Evolutionary conservation across 495 filamentous ascomycete species (phyloP), one percentile per base, ranked within the genome.

Genomic region (Lasiosphaeris hirsuta): DNA sequence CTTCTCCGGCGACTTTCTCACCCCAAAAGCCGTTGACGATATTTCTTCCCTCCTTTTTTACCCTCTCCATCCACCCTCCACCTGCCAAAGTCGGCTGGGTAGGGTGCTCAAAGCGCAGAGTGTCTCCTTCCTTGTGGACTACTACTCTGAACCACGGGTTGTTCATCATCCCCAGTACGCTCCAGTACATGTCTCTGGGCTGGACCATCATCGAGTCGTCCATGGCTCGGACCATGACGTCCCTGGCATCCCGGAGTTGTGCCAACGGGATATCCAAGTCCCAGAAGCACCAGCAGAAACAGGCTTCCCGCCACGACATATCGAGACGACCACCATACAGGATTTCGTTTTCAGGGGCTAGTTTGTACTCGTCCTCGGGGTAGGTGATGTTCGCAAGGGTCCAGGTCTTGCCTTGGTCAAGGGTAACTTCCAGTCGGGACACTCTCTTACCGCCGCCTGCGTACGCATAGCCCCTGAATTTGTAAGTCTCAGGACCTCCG

Each of bases 111-210:
- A 97, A 97, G 7, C 83, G 80, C 42, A 97, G 69, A 18, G 60
- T 67, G 36, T 84, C 77, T 0, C 75, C 80, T 59, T 96, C 89
- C 56, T 86, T 86, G 41, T 81, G 84, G 56, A 97, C 90, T 5
- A 84, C 81, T 6, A 97, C 79, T 13, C 93, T 79, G 69, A 86
- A 97, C 93, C 93, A 97, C 7, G 92, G 88, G 65, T 96, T 97
- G 68, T 97, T 96, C 93, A 97, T 97, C 93, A 97, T 97, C 0
- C 93, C 93, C 41, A 97, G 74, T 14, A 96, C 92, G 55, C 83
- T 89, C 93, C 93, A 97, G 72, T 97, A 97, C 88, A 96, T 96
- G 63, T 97, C 93, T 57, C 88, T 78, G 6, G 93, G 92, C 66
- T 96, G 92, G 0, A 90, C 75, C 63, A 86, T 88, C 84, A 97